A percentile compares a stretch with the other conserved stretches of the same genome.
phyloP scores from a whole-genome alignment of 192 early-diverging fungal genomes.

The Backusella liffmaniae region DNA sequence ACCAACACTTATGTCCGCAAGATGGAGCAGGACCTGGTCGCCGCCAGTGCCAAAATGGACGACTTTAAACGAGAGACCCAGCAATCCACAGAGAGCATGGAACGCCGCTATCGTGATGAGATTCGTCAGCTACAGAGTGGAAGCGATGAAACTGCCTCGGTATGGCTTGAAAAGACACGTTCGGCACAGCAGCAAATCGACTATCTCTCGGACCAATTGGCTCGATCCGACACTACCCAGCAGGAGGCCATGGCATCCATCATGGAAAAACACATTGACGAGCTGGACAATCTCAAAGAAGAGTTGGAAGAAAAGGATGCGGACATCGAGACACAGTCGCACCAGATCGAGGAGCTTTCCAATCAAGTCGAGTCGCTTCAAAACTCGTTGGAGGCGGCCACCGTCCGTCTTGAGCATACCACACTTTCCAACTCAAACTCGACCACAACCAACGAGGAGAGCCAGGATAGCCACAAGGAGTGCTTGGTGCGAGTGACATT shows the following conservation, averaged over 20 bases:
- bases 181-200: constrained; percentile 18
- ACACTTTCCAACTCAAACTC: background rate
- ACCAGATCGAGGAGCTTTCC: constrained; percentile 14
- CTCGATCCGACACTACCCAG: background rate
- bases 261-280: background rate
- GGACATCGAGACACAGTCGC: constrained; percentile 11
- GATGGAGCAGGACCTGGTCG: background rate
- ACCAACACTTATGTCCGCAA: background rate
- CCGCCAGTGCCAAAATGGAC: background rate
- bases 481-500: background rate
- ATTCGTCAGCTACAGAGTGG: constrained; percentile 28
- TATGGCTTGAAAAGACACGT: constrained; percentile 27
- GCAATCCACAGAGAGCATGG: constrained; percentile 13
- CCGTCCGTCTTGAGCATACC: constrained; percentile 20
- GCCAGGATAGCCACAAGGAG: background rate
- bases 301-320: constrained; percentile 7
- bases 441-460: background rate
- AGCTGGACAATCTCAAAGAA: background rate
- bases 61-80: background rate
- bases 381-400: constrained; percentile 23
- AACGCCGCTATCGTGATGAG: constrained; percentile 26
- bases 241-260: background rate
- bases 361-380: constrained; percentile 22
- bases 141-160: constrained; percentile 26
- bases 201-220: constrained; percentile 9